A percentile compares a stretch with the other conserved stretches of the same genome.
Conservation (phyloP, 2,329 filamentous ascomycete genomes). For the Leptodontidium sp. region DNA sequence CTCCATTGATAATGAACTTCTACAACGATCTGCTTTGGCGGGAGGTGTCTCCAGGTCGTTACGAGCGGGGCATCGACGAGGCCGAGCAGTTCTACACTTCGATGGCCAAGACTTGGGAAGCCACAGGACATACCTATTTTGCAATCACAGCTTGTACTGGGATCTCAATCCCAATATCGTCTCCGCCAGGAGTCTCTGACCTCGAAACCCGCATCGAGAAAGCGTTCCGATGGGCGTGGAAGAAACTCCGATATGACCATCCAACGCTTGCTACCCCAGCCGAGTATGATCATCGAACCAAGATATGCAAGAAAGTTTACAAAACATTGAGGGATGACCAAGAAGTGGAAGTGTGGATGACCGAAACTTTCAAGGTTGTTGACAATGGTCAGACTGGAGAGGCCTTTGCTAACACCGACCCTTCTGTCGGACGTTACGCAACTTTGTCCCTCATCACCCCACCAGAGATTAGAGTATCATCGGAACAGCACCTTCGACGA, state of each 20-base stretch:
- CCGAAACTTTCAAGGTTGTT: slow-evolving; percentile 45
- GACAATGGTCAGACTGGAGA: slow-evolving; percentile 40
- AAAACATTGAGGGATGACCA: slow-evolving; percentile 23
- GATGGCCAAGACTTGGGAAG: slow-evolving; percentile 48
- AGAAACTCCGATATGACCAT: slow-evolving; percentile 46
- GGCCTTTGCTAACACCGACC: slow-evolving; percentile 50
- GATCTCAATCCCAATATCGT: slow-evolving; percentile 31
- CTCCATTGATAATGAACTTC: not conserved
- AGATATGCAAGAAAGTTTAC: slow-evolving; percentile 46
- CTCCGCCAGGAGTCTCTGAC: not conserved
- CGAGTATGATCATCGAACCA: slow-evolving; percentile 30
- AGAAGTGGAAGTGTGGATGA: slow-evolving; percentile 43
- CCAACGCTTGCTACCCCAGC: slow-evolving; percentile 48
- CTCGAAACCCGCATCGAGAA: slow-evolving; percentile 38
- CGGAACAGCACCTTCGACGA: not conserved
- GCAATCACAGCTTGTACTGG: slow-evolving; percentile 53
- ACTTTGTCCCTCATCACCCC: slow-evolving; percentile 48
- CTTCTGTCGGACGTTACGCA: slow-evolving; percentile 45
- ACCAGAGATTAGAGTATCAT: not conserved
- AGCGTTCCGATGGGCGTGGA: slow-evolving; percentile 49
- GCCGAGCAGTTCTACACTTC: slow-evolving; percentile 52
- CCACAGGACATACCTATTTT: slow-evolving; percentile 52
- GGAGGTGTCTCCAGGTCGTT: slow-evolving; percentile 42
- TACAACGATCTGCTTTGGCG: slow-evolving; percentile 38
- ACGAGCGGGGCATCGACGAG: slow-evolving; percentile 52